These are phyloP conservation scores for Cyclospora cayetanensis DNA, from an alignment of 169 alveolate genomes.

Conservation along the genomic window DNA sequence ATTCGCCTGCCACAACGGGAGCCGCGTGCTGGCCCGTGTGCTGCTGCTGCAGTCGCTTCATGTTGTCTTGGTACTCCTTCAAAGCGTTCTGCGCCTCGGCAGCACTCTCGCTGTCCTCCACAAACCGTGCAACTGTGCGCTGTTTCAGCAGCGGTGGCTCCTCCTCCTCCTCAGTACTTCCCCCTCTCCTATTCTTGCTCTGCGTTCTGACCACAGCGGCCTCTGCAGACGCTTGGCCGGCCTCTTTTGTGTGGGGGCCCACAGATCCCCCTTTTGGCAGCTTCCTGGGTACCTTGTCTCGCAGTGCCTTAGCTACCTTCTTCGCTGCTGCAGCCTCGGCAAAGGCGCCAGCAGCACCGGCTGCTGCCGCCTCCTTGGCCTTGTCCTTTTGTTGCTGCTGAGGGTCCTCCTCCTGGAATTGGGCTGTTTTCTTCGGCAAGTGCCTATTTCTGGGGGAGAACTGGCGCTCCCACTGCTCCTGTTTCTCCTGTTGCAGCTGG, in stretches of 20 bases:
- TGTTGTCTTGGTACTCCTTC: slow-evolving; percentile 36
- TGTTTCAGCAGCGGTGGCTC: not conserved
- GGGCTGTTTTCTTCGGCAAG: slow-evolving; percentile 8
- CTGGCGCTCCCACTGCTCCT: not conserved
- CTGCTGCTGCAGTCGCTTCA: not conserved
- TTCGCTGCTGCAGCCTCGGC: slow-evolving; percentile 67
- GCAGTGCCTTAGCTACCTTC: slow-evolving; percentile 53
- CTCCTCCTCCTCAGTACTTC: not conserved
- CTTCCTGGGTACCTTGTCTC: not conserved
- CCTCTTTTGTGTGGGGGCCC: not conserved
- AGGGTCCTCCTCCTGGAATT: not conserved
- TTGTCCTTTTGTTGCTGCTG: slow-evolving; percentile 6
- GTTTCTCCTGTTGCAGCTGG: slow-evolving; percentile 44
- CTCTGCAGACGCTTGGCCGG: not conserved
- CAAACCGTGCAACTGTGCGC: slow-evolving; percentile 60
- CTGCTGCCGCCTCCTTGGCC: not conserved
- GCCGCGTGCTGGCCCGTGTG: not conserved
- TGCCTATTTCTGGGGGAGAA: slow-evolving; percentile 31
- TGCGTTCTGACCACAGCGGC: not conserved
- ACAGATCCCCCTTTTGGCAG: not conserved
- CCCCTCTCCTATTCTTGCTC: not conserved
- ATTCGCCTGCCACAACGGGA: not conserved
- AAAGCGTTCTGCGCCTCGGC: not conserved
- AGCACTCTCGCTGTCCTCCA: slow-evolving; percentile 8
- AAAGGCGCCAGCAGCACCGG: slow-evolving; percentile 32